A percentile compares a stretch with the other conserved stretches of the same genome.
Evolutionary conservation across 768 basidiomycete species (phyloP).

Genomic region (Kwoniella botswanensis): DNA sequence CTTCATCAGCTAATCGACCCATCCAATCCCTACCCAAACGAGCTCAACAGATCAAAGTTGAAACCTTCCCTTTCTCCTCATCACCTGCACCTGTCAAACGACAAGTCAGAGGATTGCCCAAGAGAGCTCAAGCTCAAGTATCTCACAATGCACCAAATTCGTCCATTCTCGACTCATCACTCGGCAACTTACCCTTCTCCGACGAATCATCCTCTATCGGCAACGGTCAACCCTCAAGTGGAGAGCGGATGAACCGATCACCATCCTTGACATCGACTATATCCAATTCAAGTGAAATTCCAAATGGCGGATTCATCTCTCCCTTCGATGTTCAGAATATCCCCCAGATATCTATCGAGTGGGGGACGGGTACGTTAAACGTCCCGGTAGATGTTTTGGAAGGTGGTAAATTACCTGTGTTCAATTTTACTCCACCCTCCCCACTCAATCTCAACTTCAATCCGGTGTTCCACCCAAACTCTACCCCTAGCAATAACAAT

Average conservation of each 20-base stretch:
- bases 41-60: slow-evolving; percentile 15
- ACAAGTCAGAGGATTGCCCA: slow-evolving; percentile 9
- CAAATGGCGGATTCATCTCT: slow-evolving; percentile 27
- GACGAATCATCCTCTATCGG: background rate
- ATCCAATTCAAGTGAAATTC: slow-evolving; percentile 7
- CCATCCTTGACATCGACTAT: background rate
- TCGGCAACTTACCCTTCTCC: background rate
- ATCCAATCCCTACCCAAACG: slow-evolving; percentile 29
- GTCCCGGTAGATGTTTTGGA: slow-evolving; percentile 15
- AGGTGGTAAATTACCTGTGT: slow-evolving; percentile 7
- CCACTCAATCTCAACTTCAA: slow-evolving; percentile 21
- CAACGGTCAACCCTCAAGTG: background rate
- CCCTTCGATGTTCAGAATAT: slow-evolving; percentile 13
- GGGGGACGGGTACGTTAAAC: slow-evolving; percentile 17
- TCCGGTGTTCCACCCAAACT: slow-evolving; percentile 5
- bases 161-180: background rate
- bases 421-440: slow-evolving; percentile 23
- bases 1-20: slow-evolving; percentile 6
- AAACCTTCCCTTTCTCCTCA: background rate
- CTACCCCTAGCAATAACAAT: background rate
- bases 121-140: slow-evolving; percentile 7
- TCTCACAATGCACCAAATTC: slow-evolving; percentile 16
- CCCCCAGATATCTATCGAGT: slow-evolving; percentile 16
- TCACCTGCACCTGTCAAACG: background rate
- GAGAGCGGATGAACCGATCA: slow-evolving; percentile 5